Conservation (phyloP, 202 grass and related monocot species). For the Eragrostis tef region DNA sequence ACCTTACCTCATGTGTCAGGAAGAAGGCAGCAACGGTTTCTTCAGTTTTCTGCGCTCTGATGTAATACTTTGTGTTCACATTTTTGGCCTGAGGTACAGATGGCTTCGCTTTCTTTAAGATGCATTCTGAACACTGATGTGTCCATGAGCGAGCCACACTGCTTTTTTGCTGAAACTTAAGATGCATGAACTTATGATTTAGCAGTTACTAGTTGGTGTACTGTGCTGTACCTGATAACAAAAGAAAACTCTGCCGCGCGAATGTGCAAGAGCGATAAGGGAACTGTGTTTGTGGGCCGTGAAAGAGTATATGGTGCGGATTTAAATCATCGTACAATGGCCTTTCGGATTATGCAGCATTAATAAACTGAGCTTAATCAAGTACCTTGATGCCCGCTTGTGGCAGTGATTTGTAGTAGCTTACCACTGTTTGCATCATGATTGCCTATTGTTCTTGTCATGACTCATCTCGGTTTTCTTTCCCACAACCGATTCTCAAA, state of each 20-base stretch:
- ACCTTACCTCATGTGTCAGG: background rate
- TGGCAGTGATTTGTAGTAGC: conserved; percentile 14
- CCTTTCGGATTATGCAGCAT: background rate
- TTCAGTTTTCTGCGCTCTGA: conserved; percentile 37
- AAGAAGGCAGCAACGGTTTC: conserved; percentile 39
- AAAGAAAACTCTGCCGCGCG: conserved; percentile 1
- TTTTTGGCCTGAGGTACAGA: background rate
- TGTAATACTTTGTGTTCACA: background rate
- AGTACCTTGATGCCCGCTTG: background rate
- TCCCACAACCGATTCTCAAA: background rate
- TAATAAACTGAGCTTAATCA: conserved; percentile 15
- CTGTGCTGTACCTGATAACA: background rate
- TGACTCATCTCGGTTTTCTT: background rate
- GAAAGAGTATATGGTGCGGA: too few species aligned
- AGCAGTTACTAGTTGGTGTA: conserved; percentile 6
- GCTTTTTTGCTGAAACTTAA: conserved; percentile 25
- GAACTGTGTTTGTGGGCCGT: background rate
- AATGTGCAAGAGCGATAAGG: background rate
- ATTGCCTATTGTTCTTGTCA: background rate
- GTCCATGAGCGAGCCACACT: conserved; percentile 32
- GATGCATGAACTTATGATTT: conserved; percentile 30
- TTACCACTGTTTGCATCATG: conserved; percentile 9
- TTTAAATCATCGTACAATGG: too few species aligned
- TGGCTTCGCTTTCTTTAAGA: conserved; percentile 32
- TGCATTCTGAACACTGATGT: conserved; percentile 35